Base-by-base conservation (phyloP, 768 basidiomycete species). In the Boletus tomentosulus region DNA sequence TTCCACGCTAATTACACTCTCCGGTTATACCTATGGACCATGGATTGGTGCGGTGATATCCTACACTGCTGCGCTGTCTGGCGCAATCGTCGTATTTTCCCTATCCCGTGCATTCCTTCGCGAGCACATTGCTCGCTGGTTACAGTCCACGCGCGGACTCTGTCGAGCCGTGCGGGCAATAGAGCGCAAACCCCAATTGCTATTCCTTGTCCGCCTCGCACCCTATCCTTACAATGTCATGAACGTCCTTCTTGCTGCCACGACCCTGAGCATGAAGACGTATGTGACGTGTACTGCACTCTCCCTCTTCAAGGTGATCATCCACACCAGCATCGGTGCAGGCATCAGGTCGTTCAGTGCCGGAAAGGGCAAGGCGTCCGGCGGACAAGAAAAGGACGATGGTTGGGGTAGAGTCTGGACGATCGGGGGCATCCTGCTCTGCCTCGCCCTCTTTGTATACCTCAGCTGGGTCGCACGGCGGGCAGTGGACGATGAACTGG, bases 181-280 rank as follows among this genome's bases (percentile, higher is more conserved):
- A 60, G 92, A 95, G 73, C 84, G 85, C 70, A 83, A 86, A 48
- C 93, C 93, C 1, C 85, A 85, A 63, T 78, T 97, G 5, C 83
- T 97, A 19, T 92, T 96, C 75, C 82, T 96, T 56, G 90, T 97
- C 61, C 87, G 94, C 47, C 78, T 94, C 51, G 92, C 89, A n/a
- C 91, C 91, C 4, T 92, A 92, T 66, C 90, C 88, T 0, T 92
- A 89, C 75, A 96, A 96, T 73, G 89, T 96, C 64, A 91, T 96
- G 85, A 97, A 96, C 74, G 90, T 88, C 65, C 83, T 97, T 46
- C 81, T 97, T 46, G 92, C 94, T 8, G 89, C 91, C 3, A 84
- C 89, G 31, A 83, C 86, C 6, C 82, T 95, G 60, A 86, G 85
- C 5, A 76, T 94, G 58, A 77, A 78, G 58, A 91, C 89, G 25